Evolutionary conservation across 2,329 filamentous ascomycete genomes (phyloP).

Genomic region (Passalora sequoiae): DNA sequence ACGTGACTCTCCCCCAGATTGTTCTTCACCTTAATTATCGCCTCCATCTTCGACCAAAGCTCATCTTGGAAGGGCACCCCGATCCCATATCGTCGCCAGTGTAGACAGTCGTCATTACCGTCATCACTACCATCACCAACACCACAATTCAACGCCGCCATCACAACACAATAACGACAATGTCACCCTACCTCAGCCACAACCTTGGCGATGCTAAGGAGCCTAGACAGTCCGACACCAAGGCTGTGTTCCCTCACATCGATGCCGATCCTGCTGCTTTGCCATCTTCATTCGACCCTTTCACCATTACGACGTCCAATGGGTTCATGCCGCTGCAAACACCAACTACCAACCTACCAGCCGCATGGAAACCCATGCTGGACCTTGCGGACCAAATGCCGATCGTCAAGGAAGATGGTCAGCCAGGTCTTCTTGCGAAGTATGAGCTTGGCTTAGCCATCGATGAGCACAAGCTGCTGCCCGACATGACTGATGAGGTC

Average conservation of each 20-base stretch:
- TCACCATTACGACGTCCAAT: constrained; percentile 71
- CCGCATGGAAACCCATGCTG: constrained; percentile 67
- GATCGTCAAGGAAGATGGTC: constrained; percentile 66
- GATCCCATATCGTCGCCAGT: no score
- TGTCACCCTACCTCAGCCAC: constrained; percentile 21
- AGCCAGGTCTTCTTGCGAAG: constrained; percentile 69
- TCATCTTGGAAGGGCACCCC: no score
- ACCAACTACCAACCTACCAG: constrained; percentile 54
- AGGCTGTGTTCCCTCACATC: constrained; percentile 25
- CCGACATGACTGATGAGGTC: constrained; percentile 68
- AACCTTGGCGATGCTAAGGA: constrained; percentile 8
- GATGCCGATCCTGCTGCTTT: constrained; percentile 25
- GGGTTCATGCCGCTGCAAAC: constrained; percentile 65
- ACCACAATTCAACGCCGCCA: no score
- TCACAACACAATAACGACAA: constrained; percentile 7
- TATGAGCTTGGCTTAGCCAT: constrained; percentile 72
- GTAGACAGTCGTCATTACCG: no score
- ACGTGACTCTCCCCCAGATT: constrained; percentile 12
- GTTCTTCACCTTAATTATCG: no score
- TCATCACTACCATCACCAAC: no score
- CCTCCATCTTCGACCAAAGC: no score
- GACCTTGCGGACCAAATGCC: constrained; percentile 72
- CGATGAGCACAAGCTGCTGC: constrained; percentile 56
- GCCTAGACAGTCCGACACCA: constrained; percentile 13
- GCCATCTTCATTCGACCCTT: constrained; percentile 38